Evolutionary conservation across 176 grass and related monocot species (phyloP).

Genomic region (Carex scoparia): DNA sequence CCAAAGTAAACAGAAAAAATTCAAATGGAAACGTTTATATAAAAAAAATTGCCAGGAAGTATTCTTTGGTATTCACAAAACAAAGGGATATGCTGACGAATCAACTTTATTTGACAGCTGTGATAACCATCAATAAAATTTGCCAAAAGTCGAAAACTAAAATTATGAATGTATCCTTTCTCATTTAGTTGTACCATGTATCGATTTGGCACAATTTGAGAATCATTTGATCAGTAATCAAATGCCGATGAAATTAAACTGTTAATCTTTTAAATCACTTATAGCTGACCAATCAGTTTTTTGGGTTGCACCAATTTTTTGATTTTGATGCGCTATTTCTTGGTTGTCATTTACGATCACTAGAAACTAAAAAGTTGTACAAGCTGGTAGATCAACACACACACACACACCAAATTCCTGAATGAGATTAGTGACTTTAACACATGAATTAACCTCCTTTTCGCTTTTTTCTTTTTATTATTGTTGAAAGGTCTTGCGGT

Average conservation of each 20-base stretch:
- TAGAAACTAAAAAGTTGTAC: not conserved
- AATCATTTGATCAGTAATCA: not conserved
- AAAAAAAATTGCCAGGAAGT: not conserved
- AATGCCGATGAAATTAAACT: not conserved
- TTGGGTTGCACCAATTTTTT: not conserved
- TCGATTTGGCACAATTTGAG: not conserved
- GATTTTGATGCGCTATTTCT: not conserved
- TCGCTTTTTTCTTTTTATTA: not conserved
- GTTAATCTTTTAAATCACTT: not conserved
- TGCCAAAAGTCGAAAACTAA: not conserved
- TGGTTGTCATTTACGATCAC: not conserved
- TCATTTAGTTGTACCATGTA: not conserved
- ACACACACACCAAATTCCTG: not conserved
- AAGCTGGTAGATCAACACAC: not conserved
- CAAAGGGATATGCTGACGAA: not conserved
- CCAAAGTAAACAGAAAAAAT: not conserved
- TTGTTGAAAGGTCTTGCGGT: slow-evolving; percentile 64
- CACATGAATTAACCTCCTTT: not conserved
- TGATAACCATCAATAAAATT: not conserved
- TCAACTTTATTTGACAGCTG: not conserved
- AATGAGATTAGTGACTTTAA: not conserved
- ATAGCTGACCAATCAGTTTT: not conserved
- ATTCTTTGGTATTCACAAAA: not conserved
- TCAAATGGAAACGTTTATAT: not conserved
- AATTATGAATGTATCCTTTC: not conserved